Conservation (phyloP, 805 yeast species). For the Scheffersomyces amazonensis region DNA sequence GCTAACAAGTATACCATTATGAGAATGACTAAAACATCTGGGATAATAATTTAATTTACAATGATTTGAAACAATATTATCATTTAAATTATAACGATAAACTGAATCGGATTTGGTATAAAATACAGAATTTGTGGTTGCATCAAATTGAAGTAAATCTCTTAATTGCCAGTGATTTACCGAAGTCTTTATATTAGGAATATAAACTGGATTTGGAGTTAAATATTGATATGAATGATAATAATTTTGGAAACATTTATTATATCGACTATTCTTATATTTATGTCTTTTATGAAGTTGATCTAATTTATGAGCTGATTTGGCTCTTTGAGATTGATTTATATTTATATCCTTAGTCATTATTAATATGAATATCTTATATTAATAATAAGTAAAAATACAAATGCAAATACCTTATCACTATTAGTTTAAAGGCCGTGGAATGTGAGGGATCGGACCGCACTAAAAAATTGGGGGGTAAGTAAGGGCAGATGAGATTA, state of each 20-base stretch:
- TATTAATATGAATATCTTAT: too few species aligned
- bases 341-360: background rate
- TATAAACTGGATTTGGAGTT: conserved; percentile 33
- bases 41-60: conserved; percentile 63
- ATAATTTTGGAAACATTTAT: conserved; percentile 41
- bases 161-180: conserved; percentile 77
- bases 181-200: conserved; percentile 27
- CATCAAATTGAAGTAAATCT: conserved; percentile 60
- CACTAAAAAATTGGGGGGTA: too few species aligned
- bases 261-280: conserved; percentile 4
- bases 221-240: conserved; percentile 37
- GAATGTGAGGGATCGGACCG: too few species aligned
- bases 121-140: conserved; percentile 42
- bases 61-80: conserved; percentile 26
- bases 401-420: too few species aligned
- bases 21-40: conserved; percentile 59
- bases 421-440: too few species aligned
- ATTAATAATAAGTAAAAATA: too few species aligned
- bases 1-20: conserved; percentile 45
- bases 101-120: conserved; percentile 60
- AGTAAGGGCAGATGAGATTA: too few species aligned
- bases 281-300: conserved; percentile 1
- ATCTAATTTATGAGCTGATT: background rate
- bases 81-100: conserved; percentile 38
- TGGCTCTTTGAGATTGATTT: background rate